Base-by-base conservation (phyloP, 1,284 basidiomycete genomes). In the Cutaneotrichosporon sp. region DNA sequence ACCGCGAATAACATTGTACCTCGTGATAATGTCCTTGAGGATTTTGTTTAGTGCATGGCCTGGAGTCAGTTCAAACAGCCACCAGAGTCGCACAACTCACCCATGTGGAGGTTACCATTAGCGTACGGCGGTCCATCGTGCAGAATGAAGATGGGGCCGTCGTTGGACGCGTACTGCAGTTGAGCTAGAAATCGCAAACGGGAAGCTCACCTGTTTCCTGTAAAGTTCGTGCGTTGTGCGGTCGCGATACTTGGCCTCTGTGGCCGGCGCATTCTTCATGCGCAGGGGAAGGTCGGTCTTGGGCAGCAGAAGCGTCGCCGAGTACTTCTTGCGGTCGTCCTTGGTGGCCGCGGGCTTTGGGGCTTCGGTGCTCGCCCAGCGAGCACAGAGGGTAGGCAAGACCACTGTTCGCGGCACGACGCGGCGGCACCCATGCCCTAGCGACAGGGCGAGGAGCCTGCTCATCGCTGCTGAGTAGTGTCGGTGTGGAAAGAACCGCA, bases 91-190 rank as follows among this genome's bases (percentile, higher is more conserved):
- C 5, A 10, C 21, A 36, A 67, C 80, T 60, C 61, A 91, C 92
- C 94, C 79, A 94, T 92, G 68, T 99, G 96, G 43, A 99, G 77
- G 64, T 88, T 81, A 1, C 96, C 96, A 70, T 98, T 98, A 1
- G 96, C 96, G 66, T 98, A 98, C 0, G 94, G 96, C 20, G 96
- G 96, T 0, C 96, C 96, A 71, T 98, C 96, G 65, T 96, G 93
- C 46, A 96, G 79, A 21, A 97, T 84, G 68, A 92, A 97, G 43
- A 83, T 66, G 1, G 52, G 49, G 15, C 57, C 57, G 12, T 51
- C 74, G 22, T 79, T 81, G 65, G 86, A 81, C 59, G 83, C 75
- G 70, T 78, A 81, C 88, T 91, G 66, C 17, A 18, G 47, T 49
- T 47, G 15, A 49, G 40, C 46, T 49, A n/a, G n/a, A n/a, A n/a